Evolutionary conservation across 805 yeast genomes (phyloP).

Genomic region (Candida namnaoensis): DNA sequence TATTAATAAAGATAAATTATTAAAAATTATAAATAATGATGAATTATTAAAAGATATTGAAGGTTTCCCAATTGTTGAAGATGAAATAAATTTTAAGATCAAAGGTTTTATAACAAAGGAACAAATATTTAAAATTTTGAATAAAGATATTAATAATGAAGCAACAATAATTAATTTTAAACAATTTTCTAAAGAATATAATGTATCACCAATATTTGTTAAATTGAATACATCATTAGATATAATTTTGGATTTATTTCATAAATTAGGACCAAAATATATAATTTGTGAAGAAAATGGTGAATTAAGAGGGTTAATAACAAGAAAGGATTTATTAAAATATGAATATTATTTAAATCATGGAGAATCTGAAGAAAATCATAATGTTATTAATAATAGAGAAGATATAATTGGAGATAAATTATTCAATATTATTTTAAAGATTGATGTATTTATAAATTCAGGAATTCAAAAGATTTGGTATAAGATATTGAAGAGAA

Average conservation of each 20-base stretch:
- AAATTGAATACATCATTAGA: conserved; percentile 47
- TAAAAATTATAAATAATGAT: conserved; percentile 22
- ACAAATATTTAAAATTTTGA: too few relatives aligned
- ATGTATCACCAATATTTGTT: conserved; percentile 55
- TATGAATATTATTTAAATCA: conserved; percentile 34
- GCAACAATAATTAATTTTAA: conserved; percentile 13
- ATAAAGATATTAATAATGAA: background rate
- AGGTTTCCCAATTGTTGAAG: conserved; percentile 47
- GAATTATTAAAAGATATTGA: conserved; percentile 24
- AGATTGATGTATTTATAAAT: too few relatives aligned
- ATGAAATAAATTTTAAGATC: conserved; percentile 26
- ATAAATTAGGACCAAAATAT: conserved; percentile 71
- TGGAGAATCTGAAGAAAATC: background rate
- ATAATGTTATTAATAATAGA: too few relatives aligned
- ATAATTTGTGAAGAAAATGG: conserved; percentile 62
- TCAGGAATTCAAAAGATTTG: too few relatives aligned
- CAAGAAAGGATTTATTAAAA: conserved; percentile 74
- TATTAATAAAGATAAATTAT: conserved; percentile 23
- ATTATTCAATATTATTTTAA: too few relatives aligned
- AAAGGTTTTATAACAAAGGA: conserved; percentile 30
- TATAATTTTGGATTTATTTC: conserved; percentile 57
- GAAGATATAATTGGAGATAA: too few relatives aligned
- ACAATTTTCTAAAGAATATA: conserved; percentile 21
- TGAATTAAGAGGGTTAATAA: conserved; percentile 60
- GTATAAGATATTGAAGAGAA: too few relatives aligned